These are phyloP conservation scores for Arabidopsis thaliana DNA, from an alignment of 345 rosid species.

Conservation along the genomic window TAIR10.1 NC_003075.7:16512501-16513000, in stretches of 20 bases:
- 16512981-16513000: background rate
- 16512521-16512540: slow-evolving; percentile 6
- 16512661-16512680: slow-evolving; percentile 72
- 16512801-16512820: slow-evolving; percentile 77
- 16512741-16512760: slow-evolving; percentile 48
- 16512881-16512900: slow-evolving; percentile 75
- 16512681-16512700: slow-evolving; percentile 87
- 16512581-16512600: slow-evolving; percentile 94
- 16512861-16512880: slow-evolving; percentile 84
- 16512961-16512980: slow-evolving; percentile 77
- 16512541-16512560: slow-evolving; percentile 18
- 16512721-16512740: slow-evolving; percentile 65
- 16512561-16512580: slow-evolving; percentile 24
- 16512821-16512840: slow-evolving; percentile 67
- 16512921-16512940: slow-evolving; percentile 87
- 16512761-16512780: slow-evolving; percentile 46
- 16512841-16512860: slow-evolving; percentile 70
- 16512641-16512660: slow-evolving; percentile 71
- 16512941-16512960: slow-evolving; percentile 80
- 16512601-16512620: slow-evolving; percentile 93
- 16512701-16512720: slow-evolving; percentile 69
- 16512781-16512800: slow-evolving; percentile 54
- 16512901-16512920: slow-evolving; percentile 81
- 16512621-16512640: slow-evolving; percentile 75
- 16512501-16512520: slow-evolving; percentile 32